Conservation (phyloP, 1,139 yeast genomes). For the Yamadazyma spencermartinsiae region DNA sequence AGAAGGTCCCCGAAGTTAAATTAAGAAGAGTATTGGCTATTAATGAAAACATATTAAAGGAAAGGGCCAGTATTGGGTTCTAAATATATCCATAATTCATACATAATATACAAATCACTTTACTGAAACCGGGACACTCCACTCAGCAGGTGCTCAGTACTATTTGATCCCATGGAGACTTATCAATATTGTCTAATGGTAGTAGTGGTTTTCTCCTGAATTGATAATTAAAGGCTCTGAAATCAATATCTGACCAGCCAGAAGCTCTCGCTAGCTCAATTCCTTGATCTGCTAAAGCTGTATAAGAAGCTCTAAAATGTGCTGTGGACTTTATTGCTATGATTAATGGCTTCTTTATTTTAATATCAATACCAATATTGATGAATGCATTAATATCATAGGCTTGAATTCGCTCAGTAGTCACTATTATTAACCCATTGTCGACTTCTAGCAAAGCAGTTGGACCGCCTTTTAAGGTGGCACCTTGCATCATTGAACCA, state of each 20-base stretch:
- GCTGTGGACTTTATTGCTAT: constrained; percentile 11
- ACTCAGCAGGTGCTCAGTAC: background rate
- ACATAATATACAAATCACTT: no score
- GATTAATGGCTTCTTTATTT: constrained; percentile 3
- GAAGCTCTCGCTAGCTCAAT: constrained; percentile 7
- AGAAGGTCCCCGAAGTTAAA: constrained; percentile 9
- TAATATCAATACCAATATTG: constrained; percentile 10
- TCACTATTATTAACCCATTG: constrained; percentile 9
- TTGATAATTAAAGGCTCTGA: constrained; percentile 1
- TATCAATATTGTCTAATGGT: constrained; percentile 9
- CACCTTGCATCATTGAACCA: constrained; percentile 12
- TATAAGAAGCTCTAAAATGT: constrained; percentile 11
- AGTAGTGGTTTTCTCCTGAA: constrained; percentile 1
- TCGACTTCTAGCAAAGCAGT: constrained; percentile 7
- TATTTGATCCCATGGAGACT: background rate
- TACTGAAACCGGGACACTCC: no score
- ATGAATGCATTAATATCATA: constrained; percentile 13
- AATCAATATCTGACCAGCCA: constrained; percentile 6
- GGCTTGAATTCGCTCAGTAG: constrained; percentile 12
- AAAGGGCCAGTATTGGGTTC: no score
- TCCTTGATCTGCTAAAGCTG: constrained; percentile 10
- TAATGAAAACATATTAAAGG: background rate
- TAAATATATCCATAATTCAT: no score
- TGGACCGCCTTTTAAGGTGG: constrained; percentile 8
- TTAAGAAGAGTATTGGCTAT: constrained; percentile 9